These are phyloP conservation scores for Chalaropsis ovoidea DNA, from an alignment of 2,329 filamentous ascomycete species.

Conservation along the genomic window DNA sequence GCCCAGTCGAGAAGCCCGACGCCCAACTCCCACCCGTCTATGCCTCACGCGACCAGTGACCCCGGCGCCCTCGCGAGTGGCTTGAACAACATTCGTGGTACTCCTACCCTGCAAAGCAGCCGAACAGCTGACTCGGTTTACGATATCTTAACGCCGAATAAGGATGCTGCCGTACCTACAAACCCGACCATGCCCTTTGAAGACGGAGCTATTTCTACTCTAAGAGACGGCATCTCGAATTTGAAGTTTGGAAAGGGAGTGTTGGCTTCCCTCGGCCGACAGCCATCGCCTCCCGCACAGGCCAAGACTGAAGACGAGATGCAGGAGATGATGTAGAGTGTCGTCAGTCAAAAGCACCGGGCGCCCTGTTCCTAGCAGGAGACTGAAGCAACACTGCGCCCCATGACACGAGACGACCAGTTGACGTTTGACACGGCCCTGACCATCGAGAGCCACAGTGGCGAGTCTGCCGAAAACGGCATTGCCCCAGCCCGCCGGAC, in stretches of 20 bases:
- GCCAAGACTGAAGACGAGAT: constrained; percentile 36
- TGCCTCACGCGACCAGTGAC: constrained; percentile 29
- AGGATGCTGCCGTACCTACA: constrained; percentile 28
- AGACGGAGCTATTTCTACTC: constrained; percentile 33
- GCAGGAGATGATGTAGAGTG: constrained; percentile 40
- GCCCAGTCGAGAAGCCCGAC: constrained; percentile 1
- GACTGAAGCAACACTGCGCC: constrained; percentile 29
- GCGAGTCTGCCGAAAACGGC: constrained; percentile 15
- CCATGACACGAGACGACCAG: constrained; percentile 20
- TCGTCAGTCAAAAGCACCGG: constrained; percentile 32
- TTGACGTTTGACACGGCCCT: constrained; percentile 25
- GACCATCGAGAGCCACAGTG: constrained; percentile 14
- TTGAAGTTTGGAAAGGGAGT: constrained; percentile 42
- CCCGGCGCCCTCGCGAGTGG: constrained; percentile 25
- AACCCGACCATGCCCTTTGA: background rate
- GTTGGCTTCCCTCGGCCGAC: constrained; percentile 27
- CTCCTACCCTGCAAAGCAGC: constrained; percentile 11
- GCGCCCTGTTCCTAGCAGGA: constrained; percentile 33
- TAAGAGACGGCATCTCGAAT: constrained; percentile 41
- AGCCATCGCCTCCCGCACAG: constrained; percentile 25
- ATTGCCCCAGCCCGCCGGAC: background rate
- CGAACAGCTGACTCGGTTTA: constrained; percentile 45
- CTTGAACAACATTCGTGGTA: background rate
- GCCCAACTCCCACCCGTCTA: constrained; percentile 28
- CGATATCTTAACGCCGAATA: constrained; percentile 39